phyloP scores from a whole-genome alignment of 192 early-diverging fungal species.

The Phlyctochytrium bullatum region DNA sequence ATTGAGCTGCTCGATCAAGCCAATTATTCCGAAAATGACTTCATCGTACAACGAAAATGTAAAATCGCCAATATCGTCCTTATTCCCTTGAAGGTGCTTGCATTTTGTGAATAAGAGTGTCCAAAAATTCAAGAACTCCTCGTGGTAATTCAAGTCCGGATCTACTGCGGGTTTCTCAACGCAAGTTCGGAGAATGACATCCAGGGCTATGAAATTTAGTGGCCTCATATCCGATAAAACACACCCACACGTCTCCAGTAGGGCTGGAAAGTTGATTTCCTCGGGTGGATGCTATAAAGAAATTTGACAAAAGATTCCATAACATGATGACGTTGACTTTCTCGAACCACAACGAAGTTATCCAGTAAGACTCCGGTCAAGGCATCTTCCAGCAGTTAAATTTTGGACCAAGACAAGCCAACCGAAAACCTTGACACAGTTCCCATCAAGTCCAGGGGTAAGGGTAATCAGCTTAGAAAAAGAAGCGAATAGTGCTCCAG shows the following conservation, averaged over 20 bases:
- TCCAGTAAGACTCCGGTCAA: conserved; percentile 43
- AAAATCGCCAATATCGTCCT: conserved; percentile 38
- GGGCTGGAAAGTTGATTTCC: conserved; percentile 23
- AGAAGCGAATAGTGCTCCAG: background rate
- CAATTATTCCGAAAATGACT: conserved; percentile 39
- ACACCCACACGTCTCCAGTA: conserved; percentile 35
- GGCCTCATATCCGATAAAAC: background rate
- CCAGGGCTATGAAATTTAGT: conserved; percentile 40
- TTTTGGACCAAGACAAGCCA: too few species aligned
- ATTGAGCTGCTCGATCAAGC: conserved; percentile 44
- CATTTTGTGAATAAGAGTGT: conserved; percentile 45
- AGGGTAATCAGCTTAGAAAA: too few species aligned
- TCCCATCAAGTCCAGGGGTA: too few species aligned
- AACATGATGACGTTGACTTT: conserved; percentile 42
- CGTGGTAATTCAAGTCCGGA: conserved; percentile 27
- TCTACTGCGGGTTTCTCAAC: conserved; percentile 38
- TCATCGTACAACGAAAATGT: conserved; percentile 52
- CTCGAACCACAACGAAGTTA: conserved; percentile 47
- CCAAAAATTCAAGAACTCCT: conserved; percentile 62
- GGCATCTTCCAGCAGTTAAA: too few species aligned
- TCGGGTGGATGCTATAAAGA: conserved; percentile 18
- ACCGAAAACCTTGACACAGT: too few species aligned
- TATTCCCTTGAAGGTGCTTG: background rate
- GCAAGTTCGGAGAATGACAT: conserved; percentile 52
- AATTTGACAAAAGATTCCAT: conserved; percentile 51